Evolutionary conservation across 441 rosid species (phyloP), one percentile per base, ranked within the genome.

Genomic region (Populus hybrid): DNA sequence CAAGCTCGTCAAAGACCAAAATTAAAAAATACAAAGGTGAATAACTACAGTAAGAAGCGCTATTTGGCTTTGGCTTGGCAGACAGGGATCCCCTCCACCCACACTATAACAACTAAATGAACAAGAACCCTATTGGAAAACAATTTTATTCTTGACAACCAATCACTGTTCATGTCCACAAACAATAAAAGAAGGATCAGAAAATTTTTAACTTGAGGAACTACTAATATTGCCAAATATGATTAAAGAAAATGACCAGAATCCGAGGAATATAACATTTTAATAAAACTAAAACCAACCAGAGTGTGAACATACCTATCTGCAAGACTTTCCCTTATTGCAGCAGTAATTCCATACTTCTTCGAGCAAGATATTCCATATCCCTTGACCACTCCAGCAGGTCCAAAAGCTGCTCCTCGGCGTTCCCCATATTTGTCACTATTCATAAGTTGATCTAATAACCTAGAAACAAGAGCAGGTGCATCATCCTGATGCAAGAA

Each of bases 351-450:
- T 76, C 94, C 94, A 80, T 89, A 91, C 78, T 89, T 91, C 91
- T 97, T 93, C 87, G 93, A 84, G 87, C 92, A 89, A 75, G 93
- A 86, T 83, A 97, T 87, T 83, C 99, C 99, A 83, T 92, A 88
- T 79, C 98, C 98, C 91, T 92, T 91, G 18, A 91, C 94, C 24
- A 89, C 93, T 78, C 99, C 99, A 38, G 98, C 97, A 81, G 94
- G 91, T 81, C 98, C 99, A 91, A 94, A 97, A 82, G 98, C 99
- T 72, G 98, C 99, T 80, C 99, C 98, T 78, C 99, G 97, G 24
- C 98, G 97, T 69, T 97, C 98, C 70, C 99, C 99, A 82, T 97
- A 97, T 86, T 92, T 93, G 69, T 97, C 98, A 85, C 97, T 92
- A 84, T 89, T 93, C 95, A 94, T 85, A 73, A 97, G 86, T 82